A percentile compares a stretch with the other conserved stretches of the same genome.
phyloP scores from a whole-genome alignment of 2,329 filamentous ascomycete genomes.

The Myriosclerotinia curreyana region DNA sequence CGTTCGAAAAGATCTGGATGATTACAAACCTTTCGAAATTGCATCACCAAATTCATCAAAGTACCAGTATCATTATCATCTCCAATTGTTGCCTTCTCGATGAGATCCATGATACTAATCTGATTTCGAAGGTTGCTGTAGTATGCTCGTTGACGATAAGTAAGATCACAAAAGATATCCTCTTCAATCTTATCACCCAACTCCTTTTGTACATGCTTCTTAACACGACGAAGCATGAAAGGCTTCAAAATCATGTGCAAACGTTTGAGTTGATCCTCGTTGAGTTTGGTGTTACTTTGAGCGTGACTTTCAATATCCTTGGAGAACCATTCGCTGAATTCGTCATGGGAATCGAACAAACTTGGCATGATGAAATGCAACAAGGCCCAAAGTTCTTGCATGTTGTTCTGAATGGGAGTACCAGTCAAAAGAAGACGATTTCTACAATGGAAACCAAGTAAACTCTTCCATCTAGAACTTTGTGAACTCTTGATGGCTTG shows the following conservation, averaged over 20 bases:
- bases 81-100: conserved; percentile 92
- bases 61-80: conserved; percentile 95
- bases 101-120: conserved; percentile 97
- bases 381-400: conserved; percentile 97
- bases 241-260: conserved; percentile 99
- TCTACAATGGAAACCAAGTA: conserved; percentile 90
- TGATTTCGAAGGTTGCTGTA: conserved; percentile 92
- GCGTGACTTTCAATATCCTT: conserved; percentile 98
- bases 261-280: conserved; percentile 94
- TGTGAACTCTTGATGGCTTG: conserved; percentile 98
- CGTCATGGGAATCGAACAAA: conserved; percentile 89
- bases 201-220: conserved; percentile 99
- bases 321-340: conserved; percentile 92
- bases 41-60: conserved; percentile 99
- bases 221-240: conserved; percentile 98
- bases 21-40: conserved; percentile 99
- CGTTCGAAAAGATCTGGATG: conserved; percentile 96
- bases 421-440: conserved; percentile 92
- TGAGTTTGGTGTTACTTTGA: conserved; percentile 98
- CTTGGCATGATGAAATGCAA: conserved; percentile 99
- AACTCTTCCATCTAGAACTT: conserved; percentile 94
- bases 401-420: conserved; percentile 99
- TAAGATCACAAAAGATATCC: conserved; percentile 94
- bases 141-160: conserved; percentile 90
- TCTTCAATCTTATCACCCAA: conserved; percentile 97